phyloP scores from a whole-genome alignment of 495 filamentous ascomycete genomes.

The Pyrenopolyporus hunteri region DNA sequence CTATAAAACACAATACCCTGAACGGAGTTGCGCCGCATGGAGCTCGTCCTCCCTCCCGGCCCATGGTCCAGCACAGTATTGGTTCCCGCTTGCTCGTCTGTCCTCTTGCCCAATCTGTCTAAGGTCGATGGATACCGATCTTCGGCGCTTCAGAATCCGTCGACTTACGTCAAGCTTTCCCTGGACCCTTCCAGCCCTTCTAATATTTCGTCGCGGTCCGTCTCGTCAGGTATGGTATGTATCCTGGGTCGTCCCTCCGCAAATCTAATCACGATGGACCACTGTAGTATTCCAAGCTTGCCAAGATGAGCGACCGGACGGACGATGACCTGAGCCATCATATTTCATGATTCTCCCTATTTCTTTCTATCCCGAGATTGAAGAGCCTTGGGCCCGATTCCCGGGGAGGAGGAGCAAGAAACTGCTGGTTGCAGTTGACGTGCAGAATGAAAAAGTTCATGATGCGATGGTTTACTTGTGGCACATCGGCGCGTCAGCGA shows the following conservation, averaged over 20 bases:
- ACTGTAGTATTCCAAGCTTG: neutral
- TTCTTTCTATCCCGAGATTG: constrained; percentile 17
- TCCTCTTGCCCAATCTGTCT: constrained; percentile 36
- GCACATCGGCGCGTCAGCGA: constrained; percentile 22
- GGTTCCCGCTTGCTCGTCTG: constrained; percentile 22
- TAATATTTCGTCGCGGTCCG: constrained; percentile 6
- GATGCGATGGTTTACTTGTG: constrained; percentile 6
- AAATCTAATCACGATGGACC: constrained; percentile 9
- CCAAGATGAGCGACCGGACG: constrained; percentile 2
- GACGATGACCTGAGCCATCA: constrained; percentile 22
- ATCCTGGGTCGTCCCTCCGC: constrained; percentile 26
- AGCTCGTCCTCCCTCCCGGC: neutral
- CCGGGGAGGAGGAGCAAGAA: neutral
- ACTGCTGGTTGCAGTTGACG: constrained; percentile 18
- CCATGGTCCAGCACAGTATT: constrained; percentile 10
- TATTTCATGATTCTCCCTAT: too few species aligned
- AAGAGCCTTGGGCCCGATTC: constrained; percentile 9
- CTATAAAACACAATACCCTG: too few species aligned
- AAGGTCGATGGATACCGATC: constrained; percentile 31
- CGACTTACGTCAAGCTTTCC: constrained; percentile 33
- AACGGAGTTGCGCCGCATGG: neutral
- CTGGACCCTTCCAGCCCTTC: constrained; percentile 32
- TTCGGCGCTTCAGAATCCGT: constrained; percentile 33
- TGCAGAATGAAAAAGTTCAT: constrained; percentile 7
- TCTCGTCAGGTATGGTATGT: constrained; percentile 16